Conservation (phyloP, 257 asterid genomes). For the Gentiana straminea region DNA sequence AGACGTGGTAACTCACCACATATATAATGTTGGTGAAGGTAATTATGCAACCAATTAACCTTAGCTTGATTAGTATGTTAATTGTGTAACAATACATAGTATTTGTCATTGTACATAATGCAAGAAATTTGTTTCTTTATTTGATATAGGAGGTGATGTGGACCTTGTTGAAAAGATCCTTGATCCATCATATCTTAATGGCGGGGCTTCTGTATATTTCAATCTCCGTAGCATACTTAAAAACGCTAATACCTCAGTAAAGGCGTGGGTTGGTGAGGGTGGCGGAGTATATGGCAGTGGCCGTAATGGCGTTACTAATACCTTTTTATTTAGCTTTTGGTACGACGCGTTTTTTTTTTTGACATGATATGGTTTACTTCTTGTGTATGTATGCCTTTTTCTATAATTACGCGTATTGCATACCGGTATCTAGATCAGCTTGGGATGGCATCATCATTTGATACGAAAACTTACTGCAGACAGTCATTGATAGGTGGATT, state of each 20-base stretch:
- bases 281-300: conserved; percentile 81
- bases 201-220: conserved; percentile 28
- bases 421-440: conserved; percentile 79
- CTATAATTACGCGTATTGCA: background rate
- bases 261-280: conserved; percentile 75
- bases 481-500: conserved; percentile 76
- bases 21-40: conserved; percentile 77
- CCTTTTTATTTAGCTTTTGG: conserved; percentile 72
- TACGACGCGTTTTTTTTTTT: conserved; percentile 6
- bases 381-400: too few relatives aligned
- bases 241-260: conserved; percentile 30
- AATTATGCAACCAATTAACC: background rate
- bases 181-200: conserved; percentile 48
- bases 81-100: too few relatives aligned
- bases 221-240: conserved; percentile 26
- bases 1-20: conserved; percentile 51
- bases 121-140: background rate
- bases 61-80: background rate
- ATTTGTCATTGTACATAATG: too few relatives aligned
- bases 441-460: conserved; percentile 48
- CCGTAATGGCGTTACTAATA: conserved; percentile 52
- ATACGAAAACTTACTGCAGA: conserved; percentile 69
- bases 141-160: conserved; percentile 37
- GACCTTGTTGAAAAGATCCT: conserved; percentile 56
- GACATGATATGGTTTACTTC: too few relatives aligned